phyloP scores from a whole-genome alignment of 2,329 filamentous ascomycete species.

The Sporothrix dimorphospora region DNA sequence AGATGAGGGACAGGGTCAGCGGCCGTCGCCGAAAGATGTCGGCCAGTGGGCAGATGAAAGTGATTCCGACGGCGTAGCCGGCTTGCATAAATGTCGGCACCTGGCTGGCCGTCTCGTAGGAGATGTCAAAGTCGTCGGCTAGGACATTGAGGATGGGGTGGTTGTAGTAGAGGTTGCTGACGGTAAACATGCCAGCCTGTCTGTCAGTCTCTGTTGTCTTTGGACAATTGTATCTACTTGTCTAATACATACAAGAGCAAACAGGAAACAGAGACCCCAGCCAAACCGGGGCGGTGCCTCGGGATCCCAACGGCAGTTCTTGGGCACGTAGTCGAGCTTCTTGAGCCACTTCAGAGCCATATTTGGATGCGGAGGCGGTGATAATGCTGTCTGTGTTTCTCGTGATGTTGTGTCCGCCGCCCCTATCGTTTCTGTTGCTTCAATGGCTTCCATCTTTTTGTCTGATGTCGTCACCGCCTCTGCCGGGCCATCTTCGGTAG shows the following conservation, averaged over 20 bases:
- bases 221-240: neutral
- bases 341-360: neutral
- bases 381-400: neutral
- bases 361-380: neutral
- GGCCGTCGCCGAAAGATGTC: constrained; percentile 67
- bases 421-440: neutral
- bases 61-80: constrained; percentile 71
- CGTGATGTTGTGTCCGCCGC: neutral
- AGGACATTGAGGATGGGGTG: constrained; percentile 71
- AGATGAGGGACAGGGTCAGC: constrained; percentile 66
- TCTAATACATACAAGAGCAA: neutral
- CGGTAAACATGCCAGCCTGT: constrained; percentile 52
- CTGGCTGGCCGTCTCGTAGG: constrained; percentile 63
- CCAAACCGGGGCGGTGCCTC: constrained; percentile 21
- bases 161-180: constrained; percentile 77
- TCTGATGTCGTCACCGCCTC: neutral
- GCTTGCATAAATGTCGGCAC: constrained; percentile 75
- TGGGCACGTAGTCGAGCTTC: constrained; percentile 2
- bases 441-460: neutral
- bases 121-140: constrained; percentile 67
- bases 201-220: neutral
- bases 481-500: neutral
- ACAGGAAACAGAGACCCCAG: constrained; percentile 17
- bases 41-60: constrained; percentile 75
- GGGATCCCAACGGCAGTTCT: constrained; percentile 27